These are phyloP conservation scores for Gnomoniopsis smithogilvyi DNA, from an alignment of 2,329 filamentous ascomycete genomes.

Conservation along the genomic window DNA sequence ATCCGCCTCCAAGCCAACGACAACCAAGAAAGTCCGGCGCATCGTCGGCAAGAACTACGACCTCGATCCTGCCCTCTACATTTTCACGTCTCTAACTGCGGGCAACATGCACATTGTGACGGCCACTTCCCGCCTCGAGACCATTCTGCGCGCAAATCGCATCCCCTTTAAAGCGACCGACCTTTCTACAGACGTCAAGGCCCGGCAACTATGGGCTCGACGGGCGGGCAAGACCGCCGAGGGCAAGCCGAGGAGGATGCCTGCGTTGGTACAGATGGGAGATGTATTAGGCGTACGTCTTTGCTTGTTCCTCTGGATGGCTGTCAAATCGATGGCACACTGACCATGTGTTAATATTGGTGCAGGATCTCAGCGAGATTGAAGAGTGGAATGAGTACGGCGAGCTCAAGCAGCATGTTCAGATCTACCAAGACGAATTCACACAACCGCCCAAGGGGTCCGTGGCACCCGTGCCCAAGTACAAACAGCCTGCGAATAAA, in stretches of 20 bases:
- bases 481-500: conserved; percentile 35
- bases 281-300: conserved; percentile 76
- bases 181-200: conserved; percentile 84
- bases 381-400: conserved; percentile 99
- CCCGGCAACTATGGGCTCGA: conserved; percentile 83
- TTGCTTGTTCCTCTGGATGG: background rate
- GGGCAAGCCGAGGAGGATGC: conserved; percentile 71
- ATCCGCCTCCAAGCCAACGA: background rate
- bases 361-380: conserved; percentile 83
- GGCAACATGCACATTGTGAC: conserved; percentile 96
- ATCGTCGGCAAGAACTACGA: conserved; percentile 39
- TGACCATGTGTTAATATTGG: background rate
- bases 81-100: conserved; percentile 94
- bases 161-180: conserved; percentile 93
- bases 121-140: conserved; percentile 91
- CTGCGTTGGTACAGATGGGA: conserved; percentile 83
- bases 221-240: conserved; percentile 68
- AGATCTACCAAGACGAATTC: conserved; percentile 61
- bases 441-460: conserved; percentile 55
- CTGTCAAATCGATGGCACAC: background rate
- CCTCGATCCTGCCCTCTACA: conserved; percentile 74
- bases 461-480: conserved; percentile 40
- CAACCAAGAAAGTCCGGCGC: conserved; percentile 15
- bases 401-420: conserved; percentile 84
- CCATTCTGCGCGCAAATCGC: conserved; percentile 90